Evolutionary conservation across 2,329 filamentous ascomycete genomes (phyloP).

Genomic region (Ophiostoma pallidulum): DNA sequence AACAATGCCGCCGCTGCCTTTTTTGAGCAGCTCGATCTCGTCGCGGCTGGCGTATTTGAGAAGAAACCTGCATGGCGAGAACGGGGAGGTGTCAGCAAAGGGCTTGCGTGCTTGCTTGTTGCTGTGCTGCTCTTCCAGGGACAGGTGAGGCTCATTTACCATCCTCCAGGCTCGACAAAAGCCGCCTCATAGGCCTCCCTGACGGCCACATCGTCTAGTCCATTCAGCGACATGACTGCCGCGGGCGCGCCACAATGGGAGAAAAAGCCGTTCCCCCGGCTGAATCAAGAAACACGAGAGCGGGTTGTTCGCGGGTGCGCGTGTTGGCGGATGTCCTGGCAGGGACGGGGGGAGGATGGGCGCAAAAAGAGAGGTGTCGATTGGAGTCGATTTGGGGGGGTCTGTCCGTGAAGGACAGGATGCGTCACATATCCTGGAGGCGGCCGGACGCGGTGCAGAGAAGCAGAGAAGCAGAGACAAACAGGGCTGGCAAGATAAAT

Average conservation of each 20-base stretch:
- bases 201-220: constrained; percentile 72
- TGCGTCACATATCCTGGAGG: constrained; percentile 4
- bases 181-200: constrained; percentile 77
- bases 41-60: constrained; percentile 86
- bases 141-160: constrained; percentile 50
- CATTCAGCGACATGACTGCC: constrained; percentile 81
- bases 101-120: too few species aligned
- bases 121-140: too few species aligned
- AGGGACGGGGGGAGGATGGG: too few species aligned
- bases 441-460: not conserved
- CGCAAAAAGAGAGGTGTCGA: too few species aligned
- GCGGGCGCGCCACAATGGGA: not conserved
- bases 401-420: not conserved
- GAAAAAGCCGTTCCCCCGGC: not conserved
- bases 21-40: constrained; percentile 68
- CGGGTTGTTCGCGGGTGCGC: not conserved
- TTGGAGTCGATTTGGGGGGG: too few species aligned
- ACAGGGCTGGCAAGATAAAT: not conserved
- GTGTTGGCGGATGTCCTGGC: too few species aligned
- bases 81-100: not conserved
- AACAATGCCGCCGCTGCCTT: constrained; percentile 70
- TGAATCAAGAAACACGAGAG: not conserved
- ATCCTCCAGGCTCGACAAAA: constrained; percentile 78
- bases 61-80: constrained; percentile 60
- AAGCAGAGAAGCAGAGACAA: not conserved